Evolutionary conservation across 345 rosid species (phyloP), one percentile per base, ranked within the genome.

Genomic region (Salix brachista): DNA sequence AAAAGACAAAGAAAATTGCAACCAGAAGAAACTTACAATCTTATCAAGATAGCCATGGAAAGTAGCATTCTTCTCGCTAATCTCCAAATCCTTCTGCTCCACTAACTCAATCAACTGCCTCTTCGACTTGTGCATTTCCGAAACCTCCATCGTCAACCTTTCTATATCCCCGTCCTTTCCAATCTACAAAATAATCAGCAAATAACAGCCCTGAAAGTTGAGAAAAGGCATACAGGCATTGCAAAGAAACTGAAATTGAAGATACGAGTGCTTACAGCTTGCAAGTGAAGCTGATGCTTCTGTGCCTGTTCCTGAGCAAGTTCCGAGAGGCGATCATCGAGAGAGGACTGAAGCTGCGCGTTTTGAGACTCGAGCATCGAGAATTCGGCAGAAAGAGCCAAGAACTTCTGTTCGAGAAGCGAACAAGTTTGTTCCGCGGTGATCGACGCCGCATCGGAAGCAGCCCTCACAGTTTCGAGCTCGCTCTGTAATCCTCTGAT

Each of bases 401-500:
- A 84, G 81, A 87, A 92, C 90, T 93, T 96, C 87, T 96, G 97
- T 88, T 96, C 99, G 25, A 93, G 95, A 75, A 96, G 87, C 60
- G 98, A 88, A 82, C 97, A 96, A 25, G 96, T 92, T 78, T 96
- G 99, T 87, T 96, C 99, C 69, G 97, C 98, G 58, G 98, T 93
- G 87, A 96, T 91, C 65, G 91, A 73, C 26, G 91, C 81, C 12
- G 99, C 98, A 70, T 96, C 99, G 2, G 94, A 90, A 71, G 89
- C 89, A 2, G 97, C 99, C 81, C 86, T 91, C 25, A 88, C 93
- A 56, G 85, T 90, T 23, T 91, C 96, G 62, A 93, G 83, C 76
- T 96, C 97, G 28, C 66, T 82, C 70, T 85, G 84, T 19, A 93
- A 37, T 58, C 83, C 81, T 41, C 90, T 73, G 62, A 96, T 96